Conservation (phyloP, 2,329 filamentous ascomycete species). For the Exserohilum rostratum region DNA sequence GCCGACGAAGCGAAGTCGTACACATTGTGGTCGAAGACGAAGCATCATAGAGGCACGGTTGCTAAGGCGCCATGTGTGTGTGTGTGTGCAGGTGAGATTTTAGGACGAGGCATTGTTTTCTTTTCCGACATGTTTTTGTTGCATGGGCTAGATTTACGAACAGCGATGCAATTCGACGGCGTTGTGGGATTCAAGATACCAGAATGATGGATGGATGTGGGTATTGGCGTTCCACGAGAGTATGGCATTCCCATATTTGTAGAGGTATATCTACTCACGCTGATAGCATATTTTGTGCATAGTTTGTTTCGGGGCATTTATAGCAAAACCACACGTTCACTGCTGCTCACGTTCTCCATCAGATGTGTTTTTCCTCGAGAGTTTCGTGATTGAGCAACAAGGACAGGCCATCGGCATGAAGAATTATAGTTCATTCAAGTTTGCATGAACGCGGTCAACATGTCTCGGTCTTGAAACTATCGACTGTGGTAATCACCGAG, state of each 20-base stretch:
- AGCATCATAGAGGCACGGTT: constrained; percentile 3
- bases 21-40: constrained; percentile 36
- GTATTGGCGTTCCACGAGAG: constrained; percentile 4
- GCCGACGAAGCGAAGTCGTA: constrained; percentile 26
- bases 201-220: background rate
- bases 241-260: constrained; percentile 2
- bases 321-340: constrained; percentile 1
- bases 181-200: constrained; percentile 8
- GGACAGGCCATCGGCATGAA: constrained; percentile 8
- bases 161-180: constrained; percentile 5
- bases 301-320: background rate
- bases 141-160: background rate
- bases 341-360: background rate
- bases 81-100: background rate
- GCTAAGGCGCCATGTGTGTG: background rate
- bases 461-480: constrained; percentile 5
- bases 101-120: background rate
- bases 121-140: background rate
- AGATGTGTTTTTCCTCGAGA: background rate
- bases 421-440: constrained; percentile 6
- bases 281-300: background rate
- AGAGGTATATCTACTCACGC: background rate
- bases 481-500: background rate
- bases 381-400: background rate
- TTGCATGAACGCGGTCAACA: background rate